Conservation (phyloP, 2,329 filamentous ascomycete species). For the Cladosporium cucumerinum region DNA sequence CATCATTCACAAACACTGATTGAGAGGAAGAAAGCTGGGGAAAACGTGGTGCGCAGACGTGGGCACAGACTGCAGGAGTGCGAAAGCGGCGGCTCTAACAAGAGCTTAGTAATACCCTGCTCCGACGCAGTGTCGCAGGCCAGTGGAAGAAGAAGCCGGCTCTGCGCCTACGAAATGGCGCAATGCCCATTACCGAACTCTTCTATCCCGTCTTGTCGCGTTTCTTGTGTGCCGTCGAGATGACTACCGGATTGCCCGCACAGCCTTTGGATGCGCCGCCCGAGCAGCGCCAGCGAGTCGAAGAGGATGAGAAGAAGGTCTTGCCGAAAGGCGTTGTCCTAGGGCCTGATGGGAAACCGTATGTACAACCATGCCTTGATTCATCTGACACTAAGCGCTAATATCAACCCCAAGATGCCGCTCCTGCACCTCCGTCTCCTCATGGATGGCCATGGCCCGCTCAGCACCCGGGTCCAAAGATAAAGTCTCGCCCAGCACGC, state of each 20-base stretch:
- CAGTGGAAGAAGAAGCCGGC: neutral
- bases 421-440: constrained; percentile 61
- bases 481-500: constrained; percentile 35
- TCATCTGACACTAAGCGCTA: neutral
- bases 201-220: constrained; percentile 38
- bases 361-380: constrained; percentile 36
- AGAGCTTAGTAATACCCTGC: constrained; percentile 9
- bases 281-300: constrained; percentile 25
- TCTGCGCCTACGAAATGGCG: constrained; percentile 3
- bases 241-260: constrained; percentile 36
- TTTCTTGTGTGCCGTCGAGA: constrained; percentile 39
- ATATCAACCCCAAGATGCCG: constrained; percentile 57
- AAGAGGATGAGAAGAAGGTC: constrained; percentile 43
- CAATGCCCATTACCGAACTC: constrained; percentile 37
- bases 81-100: neutral
- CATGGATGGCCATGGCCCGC: constrained; percentile 60
- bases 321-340: constrained; percentile 70
- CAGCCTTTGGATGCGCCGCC: constrained; percentile 35
- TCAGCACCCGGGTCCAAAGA: constrained; percentile 34
- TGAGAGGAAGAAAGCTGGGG: neutral
- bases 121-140: neutral
- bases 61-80: constrained; percentile 12
- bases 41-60: neutral
- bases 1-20: constrained; percentile 3
- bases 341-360: constrained; percentile 83